Evolutionary conservation across 768 basidiomycete species (phyloP), one percentile per base, ranked within the genome.

Genomic region (Vararia minispora): DNA sequence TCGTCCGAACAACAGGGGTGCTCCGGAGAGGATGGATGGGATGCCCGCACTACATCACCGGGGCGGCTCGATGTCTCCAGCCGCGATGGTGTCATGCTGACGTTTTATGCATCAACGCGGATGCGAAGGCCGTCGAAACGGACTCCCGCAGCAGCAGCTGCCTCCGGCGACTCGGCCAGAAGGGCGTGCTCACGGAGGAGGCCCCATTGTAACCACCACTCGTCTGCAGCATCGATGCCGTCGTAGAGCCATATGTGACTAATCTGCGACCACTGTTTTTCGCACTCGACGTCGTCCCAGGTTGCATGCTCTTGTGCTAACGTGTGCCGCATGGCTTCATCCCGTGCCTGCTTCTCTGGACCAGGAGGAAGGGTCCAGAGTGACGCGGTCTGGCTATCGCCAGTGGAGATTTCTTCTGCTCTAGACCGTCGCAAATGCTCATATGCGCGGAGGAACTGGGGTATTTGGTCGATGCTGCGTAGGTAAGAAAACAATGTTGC

Each of bases 151-250:
- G n/a, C n/a, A n/a, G n/a, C n/a, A n/a, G n/a, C 24, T 13, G 27
- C 2, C 22, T n/a, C 26, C 24, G 36, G 26, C 12, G 32, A 14
- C 20, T 33, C 25, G 6, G 11, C 2, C 17, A 11, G 13, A 21
- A 47, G 14, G 12, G 47, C 31, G 21, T 39, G 45, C 35, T 48
- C 47, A 7, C 45, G 44, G 20, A 48, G 41, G 23, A 46, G 6
- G 25, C 47, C 47, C 47, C 47, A 48, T 18, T 48, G 35, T 5
- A 46, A 41, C 47, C 47, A 48, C 47, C 47, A 48, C 33, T 48
- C 45, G 6, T 48, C 47, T 8, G 47, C 47, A 3, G 35, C 47
- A 23, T 48, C 47, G 18, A 46, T 39, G 7, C 44, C 47, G 21
- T 46, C 28, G 21, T 48, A 48, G 6, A 37, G 38, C 47, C 47